Conservation (phyloP, 805 yeast species). For the Kluyveromyces wickerhamii region DNA sequence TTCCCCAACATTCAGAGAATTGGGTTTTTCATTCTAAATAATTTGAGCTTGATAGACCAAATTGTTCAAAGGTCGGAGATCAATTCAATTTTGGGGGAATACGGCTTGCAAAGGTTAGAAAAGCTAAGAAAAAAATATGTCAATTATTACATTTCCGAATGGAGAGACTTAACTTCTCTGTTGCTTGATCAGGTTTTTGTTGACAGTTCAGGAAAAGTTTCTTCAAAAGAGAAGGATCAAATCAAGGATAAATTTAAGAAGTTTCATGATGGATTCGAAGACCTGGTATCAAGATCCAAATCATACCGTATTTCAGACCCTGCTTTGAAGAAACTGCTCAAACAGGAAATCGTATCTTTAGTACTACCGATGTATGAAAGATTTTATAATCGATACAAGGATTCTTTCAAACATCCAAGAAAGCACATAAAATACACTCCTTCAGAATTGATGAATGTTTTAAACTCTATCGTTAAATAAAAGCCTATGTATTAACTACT, state of each 20-base stretch:
- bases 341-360: constrained; percentile 60
- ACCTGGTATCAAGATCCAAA: constrained; percentile 57
- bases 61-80: constrained; percentile 55
- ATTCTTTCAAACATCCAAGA: constrained; percentile 30
- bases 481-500: not conserved
- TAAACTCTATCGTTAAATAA: constrained; percentile 22
- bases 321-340: constrained; percentile 51
- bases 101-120: constrained; percentile 56
- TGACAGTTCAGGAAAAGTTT: constrained; percentile 38
- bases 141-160: constrained; percentile 62
- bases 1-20: constrained; percentile 33
- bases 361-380: constrained; percentile 80
- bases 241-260: constrained; percentile 78
- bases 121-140: constrained; percentile 66
- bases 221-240: constrained; percentile 69
- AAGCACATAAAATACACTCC: constrained; percentile 32
- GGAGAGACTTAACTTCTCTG: constrained; percentile 73
- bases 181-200: constrained; percentile 72
- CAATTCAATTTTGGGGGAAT: constrained; percentile 42
- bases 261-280: constrained; percentile 80
- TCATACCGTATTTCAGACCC: constrained; percentile 60
- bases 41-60: constrained; percentile 67
- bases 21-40: constrained; percentile 67
- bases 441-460: constrained; percentile 21
- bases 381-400: constrained; percentile 58